Base-by-base conservation (phyloP, 2,329 filamentous ascomycete species). In the Juglanconis oblonga region DNA sequence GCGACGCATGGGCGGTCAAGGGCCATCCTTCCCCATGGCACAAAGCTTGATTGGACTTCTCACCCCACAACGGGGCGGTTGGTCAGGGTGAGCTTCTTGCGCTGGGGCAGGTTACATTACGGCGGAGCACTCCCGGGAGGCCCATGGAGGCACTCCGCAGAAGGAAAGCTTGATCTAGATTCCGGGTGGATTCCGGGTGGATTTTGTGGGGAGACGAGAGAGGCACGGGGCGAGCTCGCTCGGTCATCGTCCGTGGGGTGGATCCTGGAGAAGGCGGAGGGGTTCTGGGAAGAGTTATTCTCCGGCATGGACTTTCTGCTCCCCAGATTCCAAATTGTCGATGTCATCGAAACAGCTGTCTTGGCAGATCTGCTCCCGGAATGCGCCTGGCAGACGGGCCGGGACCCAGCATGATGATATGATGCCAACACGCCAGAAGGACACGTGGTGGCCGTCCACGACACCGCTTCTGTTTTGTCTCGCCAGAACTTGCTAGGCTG, bases 11-110 rank as follows among this genome's bases (percentile, higher is more conserved):
- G 13, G 35, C 13, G 51, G 49, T 48, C 56, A 58, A n/a, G n/a
- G 50, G n/a, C 33, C 51, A 14, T 48, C 36, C 17, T 52, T 36
- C 52, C 55, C 49, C 48, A 53, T 55, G 58, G 53, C 53, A 42
- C 58, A 32, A 52, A 24, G 51, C 32, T 54, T 48, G 32, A 35
- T 32, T 13, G n/a, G 13, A 45, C 33, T n/a, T 48, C 53, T 51
- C 54, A 47, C 55, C 55, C 52, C 48, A 52, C 44, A 44, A 57
- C 45, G 59, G 50, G 48, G 48, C 58, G 59, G 42, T 61, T 60
- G 58, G 55, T 36, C 35, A 45, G 52, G 52, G 4, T 29, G 29
- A 4, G 38, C 38, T 11, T 14, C 11, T 24, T 33, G 32, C 42
- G 29, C 53, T 14, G 58, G 53, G 58, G 58, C 58, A 53, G 13